A percentile compares a stretch with the other conserved stretches of the same genome.
Conservation (phyloP, 371 early-diverging fungal genomes). For the Mortierella sp. region DNA sequence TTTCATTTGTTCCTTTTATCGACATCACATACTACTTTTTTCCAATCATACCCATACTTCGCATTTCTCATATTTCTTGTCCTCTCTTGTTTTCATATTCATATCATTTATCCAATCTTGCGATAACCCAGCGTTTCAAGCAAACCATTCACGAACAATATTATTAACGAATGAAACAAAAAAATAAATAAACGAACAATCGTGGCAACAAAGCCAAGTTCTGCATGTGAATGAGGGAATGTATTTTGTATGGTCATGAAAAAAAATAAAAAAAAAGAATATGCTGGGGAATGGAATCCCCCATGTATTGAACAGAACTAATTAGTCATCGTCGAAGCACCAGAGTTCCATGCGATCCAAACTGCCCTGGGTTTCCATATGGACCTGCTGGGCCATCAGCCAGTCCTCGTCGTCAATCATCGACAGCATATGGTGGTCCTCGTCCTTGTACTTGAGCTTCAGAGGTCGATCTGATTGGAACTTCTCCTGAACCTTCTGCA, state of each 20-base stretch:
- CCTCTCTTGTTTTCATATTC: not conserved
- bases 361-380: conserved; percentile 59
- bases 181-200: not conserved
- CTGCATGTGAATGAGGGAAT: not conserved
- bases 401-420: conserved; percentile 96
- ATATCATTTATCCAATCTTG: not conserved
- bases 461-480: conserved; percentile 64
- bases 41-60: too few species aligned
- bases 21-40: too few species aligned
- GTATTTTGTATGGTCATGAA: not conserved
- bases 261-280: conserved; percentile 8
- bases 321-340: conserved; percentile 62
- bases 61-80: too few species aligned
- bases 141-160: not conserved
- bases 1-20: too few species aligned
- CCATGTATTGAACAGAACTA: not conserved
- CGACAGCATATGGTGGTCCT: conserved; percentile 86
- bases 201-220: not conserved
- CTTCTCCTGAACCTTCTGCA: conserved; percentile 76
- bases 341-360: conserved; percentile 75
- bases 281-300: not conserved
- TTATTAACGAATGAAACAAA: not conserved
- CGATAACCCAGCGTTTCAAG: too few species aligned
- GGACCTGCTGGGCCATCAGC: conserved; percentile 82
- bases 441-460: conserved; percentile 88